These are phyloP conservation scores for Dactylis glomerata DNA, from an alignment of 176 grass and related monocot genomes.

Conservation along the genomic window DNA sequence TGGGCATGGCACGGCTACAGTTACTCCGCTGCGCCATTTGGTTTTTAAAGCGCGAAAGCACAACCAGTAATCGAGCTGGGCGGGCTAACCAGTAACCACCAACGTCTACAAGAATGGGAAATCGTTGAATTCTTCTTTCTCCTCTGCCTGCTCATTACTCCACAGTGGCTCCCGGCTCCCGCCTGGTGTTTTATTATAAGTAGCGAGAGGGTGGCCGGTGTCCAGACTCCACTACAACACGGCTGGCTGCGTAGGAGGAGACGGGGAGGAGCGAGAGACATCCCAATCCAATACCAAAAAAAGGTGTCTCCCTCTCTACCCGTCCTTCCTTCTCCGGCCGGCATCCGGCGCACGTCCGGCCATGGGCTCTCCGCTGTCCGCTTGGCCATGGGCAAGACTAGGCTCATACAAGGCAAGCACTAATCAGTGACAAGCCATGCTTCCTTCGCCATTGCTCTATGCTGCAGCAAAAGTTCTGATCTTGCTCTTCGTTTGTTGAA, in stretches of 20 bases:
- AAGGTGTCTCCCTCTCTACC: not conserved
- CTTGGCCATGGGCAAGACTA: conserved; percentile 80
- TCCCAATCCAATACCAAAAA: not conserved
- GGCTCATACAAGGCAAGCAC: conserved; percentile 74
- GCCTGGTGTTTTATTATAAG: conserved; percentile 28
- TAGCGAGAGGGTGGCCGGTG: not conserved
- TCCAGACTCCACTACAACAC: not conserved
- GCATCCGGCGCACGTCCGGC: not conserved
- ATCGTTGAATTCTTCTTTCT: not conserved
- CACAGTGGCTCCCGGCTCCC: not conserved
- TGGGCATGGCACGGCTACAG: not conserved
- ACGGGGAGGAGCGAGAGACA: not conserved
- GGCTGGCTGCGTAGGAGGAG: not conserved
- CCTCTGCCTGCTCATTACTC: not conserved
- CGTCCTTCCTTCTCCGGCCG: not conserved
- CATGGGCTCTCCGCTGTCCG: conserved; percentile 52
- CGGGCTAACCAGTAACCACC: conserved; percentile 5
- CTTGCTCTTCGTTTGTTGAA: not conserved
- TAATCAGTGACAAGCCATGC: no score
- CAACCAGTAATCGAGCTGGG: not conserved
- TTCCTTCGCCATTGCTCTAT: conserved; percentile 7
- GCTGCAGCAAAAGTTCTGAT: not conserved
- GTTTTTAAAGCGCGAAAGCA: conserved; percentile 4
- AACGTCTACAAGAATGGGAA: not conserved
- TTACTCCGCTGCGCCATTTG: not conserved